Evolutionary conservation across 2,329 filamentous ascomycete species (phyloP).

Genomic region (Escovopsis weberi): DNA sequence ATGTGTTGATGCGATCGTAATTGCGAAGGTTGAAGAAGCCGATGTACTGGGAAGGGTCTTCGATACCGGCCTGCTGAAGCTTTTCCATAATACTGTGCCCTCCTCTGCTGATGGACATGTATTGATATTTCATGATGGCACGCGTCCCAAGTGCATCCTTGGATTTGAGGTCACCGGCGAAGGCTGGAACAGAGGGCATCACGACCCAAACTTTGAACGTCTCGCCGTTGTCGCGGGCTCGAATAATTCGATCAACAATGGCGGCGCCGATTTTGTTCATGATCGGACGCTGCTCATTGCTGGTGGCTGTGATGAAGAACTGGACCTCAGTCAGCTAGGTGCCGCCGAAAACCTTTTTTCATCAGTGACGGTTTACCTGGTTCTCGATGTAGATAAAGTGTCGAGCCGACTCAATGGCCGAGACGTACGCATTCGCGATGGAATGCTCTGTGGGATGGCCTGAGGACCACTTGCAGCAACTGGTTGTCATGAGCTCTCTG

Average conservation of each 20-base stretch:
- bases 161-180: slow-evolving; percentile 63
- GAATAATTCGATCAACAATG: slow-evolving; percentile 63
- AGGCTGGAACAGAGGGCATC: slow-evolving; percentile 70
- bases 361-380: slow-evolving; percentile 25
- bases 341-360: fast-evolving
- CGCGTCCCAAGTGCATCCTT: slow-evolving; percentile 62
- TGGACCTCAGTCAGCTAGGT: slow-evolving; percentile 16
- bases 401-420: slow-evolving; percentile 51
- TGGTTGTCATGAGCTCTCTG: slow-evolving; percentile 9
- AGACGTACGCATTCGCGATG: slow-evolving; percentile 72
- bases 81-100: slow-evolving; percentile 65
- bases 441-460: slow-evolving; percentile 51
- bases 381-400: slow-evolving; percentile 75
- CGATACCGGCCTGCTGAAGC: slow-evolving; percentile 52
- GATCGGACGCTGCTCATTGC: slow-evolving; percentile 54
- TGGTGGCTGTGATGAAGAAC: slow-evolving; percentile 79
- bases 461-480: slow-evolving; percentile 36
- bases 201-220: slow-evolving; percentile 62
- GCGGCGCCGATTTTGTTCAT: slow-evolving; percentile 65
- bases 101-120: slow-evolving; percentile 63
- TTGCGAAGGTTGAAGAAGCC: slow-evolving; percentile 75
- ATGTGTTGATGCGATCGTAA: slow-evolving; percentile 70
- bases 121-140: slow-evolving; percentile 83
- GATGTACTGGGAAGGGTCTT: slow-evolving; percentile 57
- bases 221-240: slow-evolving; percentile 49